These are phyloP conservation scores for Phytopythium cucurbitacearum DNA, from an alignment of 352 stramenopile species.

Conservation along the genomic window DNA sequence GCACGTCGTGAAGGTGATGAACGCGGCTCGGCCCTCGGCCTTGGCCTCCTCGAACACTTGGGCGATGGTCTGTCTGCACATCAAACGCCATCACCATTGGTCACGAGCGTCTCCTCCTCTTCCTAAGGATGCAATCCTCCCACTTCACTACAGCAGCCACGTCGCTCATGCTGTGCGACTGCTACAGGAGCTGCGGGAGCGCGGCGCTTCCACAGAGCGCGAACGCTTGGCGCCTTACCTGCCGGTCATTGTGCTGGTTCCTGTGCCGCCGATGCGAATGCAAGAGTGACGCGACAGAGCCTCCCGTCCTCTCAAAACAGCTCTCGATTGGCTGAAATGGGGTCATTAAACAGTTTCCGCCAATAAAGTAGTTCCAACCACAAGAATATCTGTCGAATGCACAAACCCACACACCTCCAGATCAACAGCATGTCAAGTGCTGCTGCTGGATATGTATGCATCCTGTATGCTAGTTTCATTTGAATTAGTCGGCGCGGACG, in stretches of 20 bases:
- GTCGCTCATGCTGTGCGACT: too few species aligned
- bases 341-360: constrained; percentile 4
- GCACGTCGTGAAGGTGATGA: constrained; percentile 97
- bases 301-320: too few species aligned
- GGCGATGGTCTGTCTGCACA: constrained; percentile 54
- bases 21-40: constrained; percentile 81
- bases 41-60: constrained; percentile 67
- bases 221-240: background rate
- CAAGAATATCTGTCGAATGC: constrained; percentile 1
- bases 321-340: constrained; percentile 16
- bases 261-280: too few species aligned
- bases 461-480: too few species aligned
- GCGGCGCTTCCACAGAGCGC: too few species aligned
- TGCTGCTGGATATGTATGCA: too few species aligned
- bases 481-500: constrained; percentile 11
- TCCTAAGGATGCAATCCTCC: too few species aligned
- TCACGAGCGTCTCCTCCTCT: background rate
- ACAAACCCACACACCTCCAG: background rate
- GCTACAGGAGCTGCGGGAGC: too few species aligned
- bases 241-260: background rate
- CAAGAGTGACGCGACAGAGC: background rate
- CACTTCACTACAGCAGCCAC: too few species aligned
- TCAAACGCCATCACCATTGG: background rate
- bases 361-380: constrained; percentile 18
- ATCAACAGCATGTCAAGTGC: too few species aligned